Base-by-base conservation (phyloP, 768 basidiomycete species). In the Collybia nuda region DNA sequence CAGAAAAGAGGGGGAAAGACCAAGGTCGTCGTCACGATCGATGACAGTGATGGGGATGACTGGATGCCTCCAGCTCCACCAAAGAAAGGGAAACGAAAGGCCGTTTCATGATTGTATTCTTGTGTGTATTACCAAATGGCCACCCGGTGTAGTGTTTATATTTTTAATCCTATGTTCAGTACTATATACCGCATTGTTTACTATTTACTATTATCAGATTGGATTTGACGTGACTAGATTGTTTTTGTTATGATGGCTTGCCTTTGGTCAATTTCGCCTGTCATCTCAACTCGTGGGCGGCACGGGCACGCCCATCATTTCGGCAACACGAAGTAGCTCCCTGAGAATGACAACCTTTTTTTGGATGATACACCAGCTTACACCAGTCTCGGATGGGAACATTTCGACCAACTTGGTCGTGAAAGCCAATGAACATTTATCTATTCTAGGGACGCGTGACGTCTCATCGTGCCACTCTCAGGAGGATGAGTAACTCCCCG, bases 41-140 rank as follows among this genome's bases (percentile, higher is more conserved):
- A 58, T 23, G 72, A 71, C 42, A 54, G 57, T 35, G 71, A 70
- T 38, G 70, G 60, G 17, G 64, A 69, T 48, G 70, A 65, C 39
- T 62, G 63, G 61, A 67, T 59, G 28, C 61, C 61, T 36, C 58
- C 50, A 29, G 61, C 62, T 15, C 60, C 62, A 21, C 50, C 56
- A 23, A 54, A 56, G 39, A 62, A 62, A 52, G 53, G 38, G 18
- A 57, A 44, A 37, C 50, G 24, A 52, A 40, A 43, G 50, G 56
- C 40, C 58, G 23, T 11, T 39, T 26, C 37, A 8, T 47, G 22
- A 47, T 6, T 9, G 22, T 11, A 46, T 47, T 47, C n/a, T 38
- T 44, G 8, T 44, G 29, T 46, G 17, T 24, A 38, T 36, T 43
- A 26, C 24, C 24, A 26, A 26, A 7, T 26, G 24, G 24, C 7